Percentiles rank a stretch among this genome's conserved stretches.
phyloP scores from a whole-genome alignment of 1,284 basidiomycete species.

The Apiotrichum gracile region DNA sequence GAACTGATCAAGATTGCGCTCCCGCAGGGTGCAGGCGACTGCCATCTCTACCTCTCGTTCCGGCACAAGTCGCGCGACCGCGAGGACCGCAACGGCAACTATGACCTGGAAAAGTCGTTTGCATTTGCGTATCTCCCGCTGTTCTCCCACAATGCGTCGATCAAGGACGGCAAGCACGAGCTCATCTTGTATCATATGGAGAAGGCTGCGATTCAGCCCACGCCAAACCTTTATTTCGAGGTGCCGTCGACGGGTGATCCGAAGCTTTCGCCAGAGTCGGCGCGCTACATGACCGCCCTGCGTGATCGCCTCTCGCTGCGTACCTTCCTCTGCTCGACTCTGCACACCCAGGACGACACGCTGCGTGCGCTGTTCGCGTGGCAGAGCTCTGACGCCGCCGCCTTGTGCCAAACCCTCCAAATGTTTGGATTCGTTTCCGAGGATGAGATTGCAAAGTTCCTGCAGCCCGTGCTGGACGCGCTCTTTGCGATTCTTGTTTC shows the following conservation, averaged over 20 bases:
- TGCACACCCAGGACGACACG: slow-evolving; percentile 85
- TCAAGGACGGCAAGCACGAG: slow-evolving; percentile 85
- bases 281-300: slow-evolving; percentile 61
- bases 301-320: slow-evolving; percentile 76
- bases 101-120: slow-evolving; percentile 64
- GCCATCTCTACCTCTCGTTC: slow-evolving; percentile 93
- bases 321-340: slow-evolving; percentile 85
- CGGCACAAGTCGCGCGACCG: slow-evolving; percentile 56
- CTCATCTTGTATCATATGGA: slow-evolving; percentile 77
- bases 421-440: slow-evolving; percentile 90
- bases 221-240: slow-evolving; percentile 64
- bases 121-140: slow-evolving; percentile 90
- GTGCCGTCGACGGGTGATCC: slow-evolving; percentile 60
- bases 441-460: slow-evolving; percentile 90
- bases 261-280: slow-evolving; percentile 58
- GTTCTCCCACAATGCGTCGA: slow-evolving; percentile 70
- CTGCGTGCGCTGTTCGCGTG: slow-evolving; percentile 78
- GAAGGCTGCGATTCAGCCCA: slow-evolving; percentile 55
- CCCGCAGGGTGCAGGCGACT: slow-evolving; percentile 63
- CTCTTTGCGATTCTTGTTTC: slow-evolving; percentile 85
- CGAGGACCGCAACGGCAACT: slow-evolving; percentile 52
- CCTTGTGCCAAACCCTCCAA: slow-evolving; percentile 66
- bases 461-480: slow-evolving; percentile 85
- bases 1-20: slow-evolving; percentile 86
- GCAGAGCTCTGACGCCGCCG: slow-evolving; percentile 61